Conservation (phyloP, 495 filamentous ascomycete genomes). For the Xylaria sp. region DNA sequence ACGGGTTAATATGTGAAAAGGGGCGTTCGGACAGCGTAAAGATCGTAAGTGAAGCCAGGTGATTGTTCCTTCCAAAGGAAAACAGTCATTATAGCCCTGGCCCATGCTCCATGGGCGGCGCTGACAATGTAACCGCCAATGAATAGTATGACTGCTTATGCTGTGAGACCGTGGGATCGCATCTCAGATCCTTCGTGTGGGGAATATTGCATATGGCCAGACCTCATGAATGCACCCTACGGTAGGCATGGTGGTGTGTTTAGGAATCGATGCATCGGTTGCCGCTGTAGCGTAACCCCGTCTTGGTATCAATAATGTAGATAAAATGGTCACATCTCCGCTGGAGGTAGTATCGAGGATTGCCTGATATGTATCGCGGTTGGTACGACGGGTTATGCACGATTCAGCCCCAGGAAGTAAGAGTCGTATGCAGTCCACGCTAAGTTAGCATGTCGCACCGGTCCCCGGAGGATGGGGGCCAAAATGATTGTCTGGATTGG, state of each 20-base stretch:
- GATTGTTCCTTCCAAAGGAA: background rate
- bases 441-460: background rate
- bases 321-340: background rate
- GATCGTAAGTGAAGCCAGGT: background rate
- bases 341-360: background rate
- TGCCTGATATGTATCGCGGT: background rate
- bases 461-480: background rate
- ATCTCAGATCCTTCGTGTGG: background rate
- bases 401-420: slow-evolving; percentile 1
- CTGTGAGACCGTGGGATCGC: background rate
- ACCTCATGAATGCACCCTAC: background rate
- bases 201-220: slow-evolving; percentile 1
- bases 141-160: background rate
- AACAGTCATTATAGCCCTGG: background rate
- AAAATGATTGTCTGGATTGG: background rate
- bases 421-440: background rate
- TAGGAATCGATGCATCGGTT: background rate
- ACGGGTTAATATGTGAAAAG: background rate
- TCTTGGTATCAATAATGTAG: background rate
- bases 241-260: background rate
- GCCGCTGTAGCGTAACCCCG: background rate
- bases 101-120: background rate
- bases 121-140: background rate
- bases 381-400: slow-evolving; percentile 1
- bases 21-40: background rate